A percentile compares a stretch with the other conserved stretches of the same genome.
phyloP scores from a whole-genome alignment of 2,329 filamentous ascomycete genomes.

The Xylariomycetidae sp. region DNA sequence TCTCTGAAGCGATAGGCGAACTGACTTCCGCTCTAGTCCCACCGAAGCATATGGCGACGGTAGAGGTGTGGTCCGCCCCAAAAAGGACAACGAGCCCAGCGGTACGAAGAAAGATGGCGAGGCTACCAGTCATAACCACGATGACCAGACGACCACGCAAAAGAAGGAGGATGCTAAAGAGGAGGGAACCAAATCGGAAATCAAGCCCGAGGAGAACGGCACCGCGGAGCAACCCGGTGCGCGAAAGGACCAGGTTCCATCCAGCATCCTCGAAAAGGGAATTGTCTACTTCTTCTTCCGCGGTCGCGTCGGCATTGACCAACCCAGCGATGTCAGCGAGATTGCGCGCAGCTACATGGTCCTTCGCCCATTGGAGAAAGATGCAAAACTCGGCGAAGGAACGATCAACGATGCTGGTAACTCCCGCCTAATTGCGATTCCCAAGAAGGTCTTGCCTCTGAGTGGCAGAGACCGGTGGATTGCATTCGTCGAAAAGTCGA shows the following conservation, averaged over 20 bases:
- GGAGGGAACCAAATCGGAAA: not conserved
- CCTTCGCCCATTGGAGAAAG: slow-evolving; percentile 63
- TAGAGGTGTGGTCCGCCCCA: slow-evolving; percentile 4
- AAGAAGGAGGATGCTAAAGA: not conserved
- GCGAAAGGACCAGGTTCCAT: slow-evolving; percentile 31
- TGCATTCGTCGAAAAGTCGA: slow-evolving; percentile 74
- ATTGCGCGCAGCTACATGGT: slow-evolving; percentile 75
- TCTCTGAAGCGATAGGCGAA: no score
- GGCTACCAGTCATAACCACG: no score
- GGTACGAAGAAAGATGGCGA: slow-evolving; percentile 1
- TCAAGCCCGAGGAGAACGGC: slow-evolving; percentile 29
- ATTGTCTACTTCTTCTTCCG: slow-evolving; percentile 89
- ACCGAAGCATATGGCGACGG: slow-evolving; percentile 18
- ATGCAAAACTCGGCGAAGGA: slow-evolving; percentile 57
- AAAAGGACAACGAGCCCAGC: slow-evolving; percentile 7
- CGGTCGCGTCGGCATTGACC: slow-evolving; percentile 65
- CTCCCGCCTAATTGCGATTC: slow-evolving; percentile 68
- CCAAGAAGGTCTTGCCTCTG: slow-evolving; percentile 76
- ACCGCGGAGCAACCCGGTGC: slow-evolving; percentile 21
- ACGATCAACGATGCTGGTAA: slow-evolving; percentile 47
- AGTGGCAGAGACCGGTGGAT: slow-evolving; percentile 66
- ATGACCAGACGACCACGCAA: not conserved
- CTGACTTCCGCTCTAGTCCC: slow-evolving; percentile 7
- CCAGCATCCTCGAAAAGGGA: slow-evolving; percentile 73
- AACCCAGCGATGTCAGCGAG: slow-evolving; percentile 63